Conservation (phyloP, 345 rosid genomes). For the Murraya paniculata region DNA sequence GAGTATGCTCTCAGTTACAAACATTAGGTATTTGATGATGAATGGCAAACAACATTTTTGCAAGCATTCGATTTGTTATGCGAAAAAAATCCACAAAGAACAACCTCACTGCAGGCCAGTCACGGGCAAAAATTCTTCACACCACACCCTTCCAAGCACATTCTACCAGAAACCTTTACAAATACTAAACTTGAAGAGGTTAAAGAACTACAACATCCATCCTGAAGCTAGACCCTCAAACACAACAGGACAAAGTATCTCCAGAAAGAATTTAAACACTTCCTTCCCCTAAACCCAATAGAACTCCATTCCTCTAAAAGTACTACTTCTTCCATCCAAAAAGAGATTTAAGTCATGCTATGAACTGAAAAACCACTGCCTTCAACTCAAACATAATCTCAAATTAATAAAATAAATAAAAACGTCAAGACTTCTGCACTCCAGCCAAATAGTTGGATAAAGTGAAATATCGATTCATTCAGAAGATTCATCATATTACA, state of each 20-base stretch:
- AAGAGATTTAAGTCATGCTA: neutral
- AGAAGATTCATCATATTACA: neutral
- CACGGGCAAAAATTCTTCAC: neutral
- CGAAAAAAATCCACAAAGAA: neutral
- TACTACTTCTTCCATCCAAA: conserved; percentile 2
- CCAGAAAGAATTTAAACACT: neutral
- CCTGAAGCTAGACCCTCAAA: neutral
- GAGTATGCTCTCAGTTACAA: conserved; percentile 9
- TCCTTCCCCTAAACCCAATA: neutral
- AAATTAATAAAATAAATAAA: neutral
- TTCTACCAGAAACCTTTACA: neutral
- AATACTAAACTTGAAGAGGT: neutral
- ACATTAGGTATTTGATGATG: neutral
- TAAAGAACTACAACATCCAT: neutral
- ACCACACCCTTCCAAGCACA: neutral
- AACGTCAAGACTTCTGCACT: neutral
- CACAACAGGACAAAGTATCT: neutral
- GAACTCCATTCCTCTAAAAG: neutral
- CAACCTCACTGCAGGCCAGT: neutral
- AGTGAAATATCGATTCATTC: neutral
- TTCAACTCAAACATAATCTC: neutral
- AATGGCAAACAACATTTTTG: neutral
- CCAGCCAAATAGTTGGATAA: neutral
- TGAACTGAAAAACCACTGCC: neutral
- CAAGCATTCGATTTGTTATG: neutral